phyloP scores from a whole-genome alignment of 768 basidiomycete genomes.

The Podaxis sp. region DNA sequence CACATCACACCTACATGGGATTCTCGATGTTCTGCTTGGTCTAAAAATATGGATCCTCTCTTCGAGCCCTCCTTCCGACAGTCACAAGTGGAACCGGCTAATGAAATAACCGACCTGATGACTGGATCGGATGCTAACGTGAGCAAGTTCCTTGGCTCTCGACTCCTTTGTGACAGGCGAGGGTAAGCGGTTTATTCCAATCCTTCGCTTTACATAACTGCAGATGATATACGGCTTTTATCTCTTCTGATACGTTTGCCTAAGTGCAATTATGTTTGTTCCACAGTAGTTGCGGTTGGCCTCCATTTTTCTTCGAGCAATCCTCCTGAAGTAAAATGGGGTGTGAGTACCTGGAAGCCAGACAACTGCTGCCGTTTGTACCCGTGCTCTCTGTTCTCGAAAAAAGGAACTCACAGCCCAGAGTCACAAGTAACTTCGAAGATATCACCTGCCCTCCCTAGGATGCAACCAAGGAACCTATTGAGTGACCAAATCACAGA shows the following conservation, averaged over 20 bases:
- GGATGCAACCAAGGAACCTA: no score
- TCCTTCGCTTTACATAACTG: no score
- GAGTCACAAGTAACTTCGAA: neutral
- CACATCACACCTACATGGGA: neutral
- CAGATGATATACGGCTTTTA: no score
- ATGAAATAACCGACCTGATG: neutral
- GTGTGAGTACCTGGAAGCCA: neutral
- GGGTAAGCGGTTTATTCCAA: no score
- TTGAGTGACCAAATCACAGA: neutral
- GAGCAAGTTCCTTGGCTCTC: neutral
- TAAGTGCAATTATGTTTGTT: no score
- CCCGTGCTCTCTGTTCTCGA: neutral
- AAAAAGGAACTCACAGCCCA: neutral
- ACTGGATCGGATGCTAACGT: neutral
- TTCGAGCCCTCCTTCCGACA: no score
- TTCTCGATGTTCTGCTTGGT: neutral
- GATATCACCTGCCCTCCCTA: neutral
- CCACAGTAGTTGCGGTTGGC: no score
- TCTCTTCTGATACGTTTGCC: no score
- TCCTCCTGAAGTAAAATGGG: neutral
- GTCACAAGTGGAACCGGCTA: neutral
- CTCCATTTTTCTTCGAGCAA: neutral
- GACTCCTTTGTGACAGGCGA: neutral
- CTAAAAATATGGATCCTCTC: neutral
- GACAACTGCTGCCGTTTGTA: constrained; percentile 1